Evolutionary conservation across 805 yeast species (phyloP).

Genomic region (Wickerhamiella vanderwaltii): DNA sequence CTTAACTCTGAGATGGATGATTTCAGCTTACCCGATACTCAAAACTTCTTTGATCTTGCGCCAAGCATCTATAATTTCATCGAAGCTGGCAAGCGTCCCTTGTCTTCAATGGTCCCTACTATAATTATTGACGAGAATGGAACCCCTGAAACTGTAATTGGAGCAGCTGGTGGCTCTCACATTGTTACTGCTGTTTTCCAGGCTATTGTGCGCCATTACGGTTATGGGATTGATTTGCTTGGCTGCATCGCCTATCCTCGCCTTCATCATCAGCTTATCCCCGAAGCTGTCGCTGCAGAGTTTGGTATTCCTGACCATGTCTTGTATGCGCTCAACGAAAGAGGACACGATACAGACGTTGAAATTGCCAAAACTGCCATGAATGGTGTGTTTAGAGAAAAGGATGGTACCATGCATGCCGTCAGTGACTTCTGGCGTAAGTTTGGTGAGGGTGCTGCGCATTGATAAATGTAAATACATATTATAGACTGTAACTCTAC

Average conservation of each 20-base stretch:
- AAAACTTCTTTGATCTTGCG: slow-evolving; percentile 66
- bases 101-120: slow-evolving; percentile 73
- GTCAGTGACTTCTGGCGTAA: slow-evolving; percentile 90
- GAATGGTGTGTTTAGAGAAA: slow-evolving; percentile 39
- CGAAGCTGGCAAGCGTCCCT: slow-evolving; percentile 65
- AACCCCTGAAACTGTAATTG: slow-evolving; percentile 54
- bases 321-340: slow-evolving; percentile 27
- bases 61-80: slow-evolving; percentile 76
- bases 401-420: slow-evolving; percentile 43
- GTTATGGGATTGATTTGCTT: slow-evolving; percentile 45
- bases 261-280: slow-evolving; percentile 79
- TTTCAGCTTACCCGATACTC: slow-evolving; percentile 57
- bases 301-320: slow-evolving; percentile 31
- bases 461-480: slow-evolving; percentile 26
- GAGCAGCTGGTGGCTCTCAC: slow-evolving; percentile 91
- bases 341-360: slow-evolving; percentile 39
- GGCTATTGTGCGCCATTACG: slow-evolving; percentile 56
- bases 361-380: slow-evolving; percentile 41
- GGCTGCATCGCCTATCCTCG: slow-evolving; percentile 71
- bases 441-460: slow-evolving; percentile 60
- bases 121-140: slow-evolving; percentile 36
- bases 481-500: background rate
- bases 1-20: slow-evolving; percentile 93
- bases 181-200: slow-evolving; percentile 76
- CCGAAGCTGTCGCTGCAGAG: slow-evolving; percentile 56